These are phyloP conservation scores for Teratosphaeria viscida DNA, from an alignment of 2,329 filamentous ascomycete genomes.

Conservation along the genomic window DNA sequence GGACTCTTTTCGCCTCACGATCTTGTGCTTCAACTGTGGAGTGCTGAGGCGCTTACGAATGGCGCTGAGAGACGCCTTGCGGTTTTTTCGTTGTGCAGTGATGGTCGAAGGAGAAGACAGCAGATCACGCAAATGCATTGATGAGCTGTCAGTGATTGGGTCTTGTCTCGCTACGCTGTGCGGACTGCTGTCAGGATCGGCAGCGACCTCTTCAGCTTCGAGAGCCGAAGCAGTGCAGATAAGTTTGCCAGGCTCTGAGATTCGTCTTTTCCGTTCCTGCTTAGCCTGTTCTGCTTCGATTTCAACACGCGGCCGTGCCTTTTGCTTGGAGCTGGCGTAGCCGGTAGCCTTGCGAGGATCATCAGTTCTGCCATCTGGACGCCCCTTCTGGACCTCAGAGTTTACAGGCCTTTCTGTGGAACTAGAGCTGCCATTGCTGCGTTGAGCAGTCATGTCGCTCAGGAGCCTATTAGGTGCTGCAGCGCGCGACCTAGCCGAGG, in stretches of 20 bases:
- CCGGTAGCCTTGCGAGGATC: neutral
- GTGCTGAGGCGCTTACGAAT: conserved; percentile 12
- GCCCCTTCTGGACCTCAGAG: neutral
- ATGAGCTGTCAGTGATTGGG: conserved; percentile 8
- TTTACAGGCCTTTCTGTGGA: neutral
- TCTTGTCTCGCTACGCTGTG: conserved; percentile 7
- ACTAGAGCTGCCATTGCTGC: neutral
- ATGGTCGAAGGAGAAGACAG: neutral
- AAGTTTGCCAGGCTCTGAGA: neutral
- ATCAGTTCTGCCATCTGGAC: neutral
- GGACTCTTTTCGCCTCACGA: neutral
- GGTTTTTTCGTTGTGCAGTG: neutral
- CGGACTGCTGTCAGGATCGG: conserved; percentile 1
- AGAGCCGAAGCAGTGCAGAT: conserved; percentile 4
- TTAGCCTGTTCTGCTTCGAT: neutral
- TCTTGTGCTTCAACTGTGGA: conserved; percentile 1
- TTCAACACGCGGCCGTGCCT: neutral
- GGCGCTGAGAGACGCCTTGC: conserved; percentile 10
- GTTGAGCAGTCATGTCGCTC: neutral
- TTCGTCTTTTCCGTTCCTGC: neutral
- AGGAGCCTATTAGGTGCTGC: neutral
- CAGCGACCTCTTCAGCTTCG: neutral
- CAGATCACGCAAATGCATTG: neutral
- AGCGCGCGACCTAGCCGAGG: neutral
- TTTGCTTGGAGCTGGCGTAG: neutral